Evolutionary conservation across 2,329 filamentous ascomycete species (phyloP), one percentile per base, ranked within the genome.

Genomic region (Xylaria sp.): DNA sequence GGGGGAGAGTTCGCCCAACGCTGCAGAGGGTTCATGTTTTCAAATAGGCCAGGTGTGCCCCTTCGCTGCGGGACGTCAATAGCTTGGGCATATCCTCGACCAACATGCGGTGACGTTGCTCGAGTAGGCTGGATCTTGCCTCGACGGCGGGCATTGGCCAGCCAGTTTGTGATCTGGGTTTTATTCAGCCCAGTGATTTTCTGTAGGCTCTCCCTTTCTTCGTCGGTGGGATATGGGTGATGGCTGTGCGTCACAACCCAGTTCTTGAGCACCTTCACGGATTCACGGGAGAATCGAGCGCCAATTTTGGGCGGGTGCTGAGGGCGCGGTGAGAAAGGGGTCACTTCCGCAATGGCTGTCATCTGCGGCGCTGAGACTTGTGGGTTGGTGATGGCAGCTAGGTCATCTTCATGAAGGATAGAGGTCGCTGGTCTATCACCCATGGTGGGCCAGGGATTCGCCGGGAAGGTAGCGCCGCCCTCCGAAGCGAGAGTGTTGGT

Each of bases 141-240:
- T 71, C 94, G 88, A 66, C 94, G 89, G 52, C 94, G 90, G 66
- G 94, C 94, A 80, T 97, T 97, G 68, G 94, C 94, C 56, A 97
- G 88, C 94, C 94, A 97, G 78, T 97, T 97, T 12, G 91, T 91
- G 74, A 97, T 95, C 77, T 98, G 94, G 15, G 87, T 91, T 75
- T 93, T 89, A 78, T 89, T 94, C 50, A 98, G 85, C 8, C 94
- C 93, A 0, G 94, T 97, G 74, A 92, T 88, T 56, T 88, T 86
- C 80, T 94, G 91, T 32, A 98, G 84, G 70, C 89, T 87, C 73
- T 94, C 92, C 77, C 95, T 97, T 78, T 97, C 93, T 68, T 94
- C 90, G 52, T 97, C 94, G 41, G 89, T 94, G 5, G 94, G 94
- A 78, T 97, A 98, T 0, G 94, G 94, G 75, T 97, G 92, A 62